Conservation (phyloP, 768 basidiomycete species). For the Tricholoma saponaceum region DNA sequence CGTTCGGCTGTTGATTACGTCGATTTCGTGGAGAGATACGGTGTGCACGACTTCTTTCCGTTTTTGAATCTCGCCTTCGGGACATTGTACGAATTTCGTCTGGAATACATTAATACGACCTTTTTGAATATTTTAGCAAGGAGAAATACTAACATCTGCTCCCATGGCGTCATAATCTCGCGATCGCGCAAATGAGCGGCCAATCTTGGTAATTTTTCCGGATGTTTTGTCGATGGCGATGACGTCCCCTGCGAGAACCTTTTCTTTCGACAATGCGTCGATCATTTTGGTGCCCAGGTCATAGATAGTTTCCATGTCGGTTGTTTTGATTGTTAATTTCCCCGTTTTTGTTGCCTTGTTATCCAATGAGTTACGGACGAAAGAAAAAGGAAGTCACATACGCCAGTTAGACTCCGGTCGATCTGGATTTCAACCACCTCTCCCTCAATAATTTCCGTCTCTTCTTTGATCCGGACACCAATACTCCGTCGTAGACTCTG, state of each 20-base stretch:
- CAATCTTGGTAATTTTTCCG: constrained; percentile 94
- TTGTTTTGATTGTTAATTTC: constrained; percentile 95
- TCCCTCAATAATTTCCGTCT: constrained; percentile 95
- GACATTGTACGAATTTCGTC: constrained; percentile 98
- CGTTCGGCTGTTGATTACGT: constrained; percentile 97
- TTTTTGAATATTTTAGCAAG: constrained; percentile 2
- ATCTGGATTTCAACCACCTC: constrained; percentile 99
- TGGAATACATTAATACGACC: constrained; percentile 26
- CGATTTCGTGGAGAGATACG: constrained; percentile 96
- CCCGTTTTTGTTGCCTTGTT: constrained; percentile 93
- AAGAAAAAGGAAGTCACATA: constrained; percentile 30
- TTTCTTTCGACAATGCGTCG: constrained; percentile 94
- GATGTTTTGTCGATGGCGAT: constrained; percentile 97
- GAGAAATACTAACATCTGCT: constrained; percentile 71
- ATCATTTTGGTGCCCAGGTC: constrained; percentile 99
- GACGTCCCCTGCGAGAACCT: constrained; percentile 91
- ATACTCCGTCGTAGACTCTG: constrained; percentile 96
- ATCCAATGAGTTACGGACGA: not conserved
- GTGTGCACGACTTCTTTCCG: constrained; percentile 97
- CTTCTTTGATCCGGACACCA: constrained; percentile 96
- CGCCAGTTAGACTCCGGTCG: constrained; percentile 93
- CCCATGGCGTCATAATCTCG: constrained; percentile 99
- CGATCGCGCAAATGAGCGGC: constrained; percentile 93
- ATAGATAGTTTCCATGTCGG: constrained; percentile 99
- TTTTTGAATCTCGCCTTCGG: constrained; percentile 97